Evolutionary conservation across 2,329 filamentous ascomycete species (phyloP).

Genomic region (Madurella fahalii): DNA sequence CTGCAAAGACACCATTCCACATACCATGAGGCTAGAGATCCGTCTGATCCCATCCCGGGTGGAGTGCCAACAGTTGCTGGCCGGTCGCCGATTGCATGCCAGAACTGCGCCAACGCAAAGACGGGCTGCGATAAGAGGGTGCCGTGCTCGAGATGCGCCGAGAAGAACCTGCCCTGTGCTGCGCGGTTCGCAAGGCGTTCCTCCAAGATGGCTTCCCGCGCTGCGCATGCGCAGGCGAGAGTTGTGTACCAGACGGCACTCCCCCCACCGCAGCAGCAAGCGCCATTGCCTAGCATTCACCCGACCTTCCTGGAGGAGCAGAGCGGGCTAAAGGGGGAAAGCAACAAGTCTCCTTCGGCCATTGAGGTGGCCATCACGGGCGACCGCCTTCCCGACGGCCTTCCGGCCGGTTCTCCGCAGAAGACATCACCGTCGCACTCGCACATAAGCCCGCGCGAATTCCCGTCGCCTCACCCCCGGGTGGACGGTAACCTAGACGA

Average conservation of each 20-base stretch:
- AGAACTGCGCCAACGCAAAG: slow-evolving; percentile 48
- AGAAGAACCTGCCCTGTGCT: slow-evolving; percentile 46
- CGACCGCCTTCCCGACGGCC: slow-evolving; percentile 27
- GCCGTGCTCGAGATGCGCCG: slow-evolving; percentile 46
- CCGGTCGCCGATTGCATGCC: slow-evolving; percentile 46
- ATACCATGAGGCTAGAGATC: slow-evolving; percentile 48
- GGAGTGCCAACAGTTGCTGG: slow-evolving; percentile 41
- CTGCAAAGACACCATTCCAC: slow-evolving; percentile 48
- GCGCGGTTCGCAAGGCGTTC: slow-evolving; percentile 49
- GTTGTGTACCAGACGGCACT: slow-evolving; percentile 32
- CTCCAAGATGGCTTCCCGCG: slow-evolving; percentile 44
- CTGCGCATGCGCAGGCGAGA: slow-evolving; percentile 41
- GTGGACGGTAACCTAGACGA: slow-evolving; percentile 39
- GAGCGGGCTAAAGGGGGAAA: slow-evolving; percentile 25
- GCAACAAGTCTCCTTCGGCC: slow-evolving; percentile 26
- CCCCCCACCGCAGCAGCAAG: slow-evolving; percentile 23
- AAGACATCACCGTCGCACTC: slow-evolving; percentile 33
- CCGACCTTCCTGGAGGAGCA: slow-evolving; percentile 37
- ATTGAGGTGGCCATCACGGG: slow-evolving; percentile 31
- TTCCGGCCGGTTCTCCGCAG: slow-evolving; percentile 27
- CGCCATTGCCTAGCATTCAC: slow-evolving; percentile 27
- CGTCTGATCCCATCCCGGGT: slow-evolving; percentile 42
- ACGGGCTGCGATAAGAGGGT: slow-evolving; percentile 49
- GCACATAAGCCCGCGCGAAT: slow-evolving; percentile 34
- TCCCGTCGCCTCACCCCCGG: slow-evolving; percentile 36